Percentiles rank a stretch among this genome's conserved stretches.
Evolutionary conservation across 2,329 filamentous ascomycete genomes (phyloP).

Genomic region (Talaromyces sp.): DNA sequence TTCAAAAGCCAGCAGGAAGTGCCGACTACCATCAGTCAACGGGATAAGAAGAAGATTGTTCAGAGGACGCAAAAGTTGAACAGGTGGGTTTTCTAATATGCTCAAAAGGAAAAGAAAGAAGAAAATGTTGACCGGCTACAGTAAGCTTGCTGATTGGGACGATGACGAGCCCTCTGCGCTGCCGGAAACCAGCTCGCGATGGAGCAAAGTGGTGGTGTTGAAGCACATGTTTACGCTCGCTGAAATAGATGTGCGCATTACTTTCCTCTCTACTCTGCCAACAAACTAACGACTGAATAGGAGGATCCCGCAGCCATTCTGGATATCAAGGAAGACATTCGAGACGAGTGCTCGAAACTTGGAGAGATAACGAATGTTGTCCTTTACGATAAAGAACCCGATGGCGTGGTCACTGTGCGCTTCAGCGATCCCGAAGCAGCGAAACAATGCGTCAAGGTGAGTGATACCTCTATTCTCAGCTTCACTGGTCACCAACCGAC

Average conservation of each 20-base stretch:
- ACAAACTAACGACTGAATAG: slow-evolving; percentile 22
- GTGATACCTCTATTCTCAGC: slow-evolving; percentile 13
- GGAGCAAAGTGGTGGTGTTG: slow-evolving; percentile 79
- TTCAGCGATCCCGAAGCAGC: slow-evolving; percentile 71
- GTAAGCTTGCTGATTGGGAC: slow-evolving; percentile 90
- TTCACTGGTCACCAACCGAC: background rate
- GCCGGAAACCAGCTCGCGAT: slow-evolving; percentile 53
- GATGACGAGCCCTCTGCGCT: slow-evolving; percentile 69
- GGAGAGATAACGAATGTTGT: slow-evolving; percentile 88
- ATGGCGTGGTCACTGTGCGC: slow-evolving; percentile 79
- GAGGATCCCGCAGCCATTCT: slow-evolving; percentile 77
- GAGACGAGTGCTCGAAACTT: slow-evolving; percentile 80
- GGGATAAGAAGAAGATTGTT: slow-evolving; percentile 84
- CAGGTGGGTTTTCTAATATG: slow-evolving; percentile 34
- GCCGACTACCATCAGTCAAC: slow-evolving; percentile 47
- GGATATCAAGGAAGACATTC: slow-evolving; percentile 92
- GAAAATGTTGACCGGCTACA: slow-evolving; percentile 33
- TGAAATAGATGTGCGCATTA: slow-evolving; percentile 59
- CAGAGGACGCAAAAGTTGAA: slow-evolving; percentile 86
- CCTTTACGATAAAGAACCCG: slow-evolving; percentile 78
- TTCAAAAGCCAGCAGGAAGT: slow-evolving; percentile 83
- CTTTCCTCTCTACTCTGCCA: background rate
- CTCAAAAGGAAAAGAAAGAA: background rate
- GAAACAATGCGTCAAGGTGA: slow-evolving; percentile 58
- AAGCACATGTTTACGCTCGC: slow-evolving; percentile 88